A percentile compares a stretch with the other conserved stretches of the same genome.
Conservation (phyloP, 192 early-diverging fungal genomes). For the Rhizoclosmatium globosum region DNA sequence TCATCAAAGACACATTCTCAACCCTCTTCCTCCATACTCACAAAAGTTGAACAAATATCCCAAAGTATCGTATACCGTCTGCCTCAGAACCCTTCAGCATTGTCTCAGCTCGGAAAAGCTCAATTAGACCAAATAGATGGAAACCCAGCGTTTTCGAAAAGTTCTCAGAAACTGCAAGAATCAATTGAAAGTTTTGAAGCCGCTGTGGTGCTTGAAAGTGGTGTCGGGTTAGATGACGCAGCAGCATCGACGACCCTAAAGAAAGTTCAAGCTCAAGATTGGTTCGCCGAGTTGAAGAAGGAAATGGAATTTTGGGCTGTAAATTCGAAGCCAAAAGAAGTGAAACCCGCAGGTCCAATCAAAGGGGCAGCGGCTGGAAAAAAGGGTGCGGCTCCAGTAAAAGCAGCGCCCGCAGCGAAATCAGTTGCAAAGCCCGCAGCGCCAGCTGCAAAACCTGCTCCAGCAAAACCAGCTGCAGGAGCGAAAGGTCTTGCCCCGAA, state of each 20-base stretch:
- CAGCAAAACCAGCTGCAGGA: conserved; percentile 28
- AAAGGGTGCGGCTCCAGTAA: conserved; percentile 6
- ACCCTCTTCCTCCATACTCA: neutral
- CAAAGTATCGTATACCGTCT: neutral
- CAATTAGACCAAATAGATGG: conserved; percentile 42
- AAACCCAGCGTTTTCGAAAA: conserved; percentile 2
- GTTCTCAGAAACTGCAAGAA: conserved; percentile 15
- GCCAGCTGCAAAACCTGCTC: conserved; percentile 11
- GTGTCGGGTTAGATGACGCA: conserved; percentile 2
- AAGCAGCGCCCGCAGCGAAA: conserved; percentile 20
- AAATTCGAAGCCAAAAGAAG: conserved; percentile 12
- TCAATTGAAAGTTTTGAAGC: conserved; percentile 47
- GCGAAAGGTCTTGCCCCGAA: neutral
- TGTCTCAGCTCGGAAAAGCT: conserved; percentile 30
- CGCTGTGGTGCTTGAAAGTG: conserved; percentile 35
- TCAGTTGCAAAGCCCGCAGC: conserved; percentile 1
- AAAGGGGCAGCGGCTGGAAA: neutral
- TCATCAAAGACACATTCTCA: neutral
- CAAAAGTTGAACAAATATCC: neutral
- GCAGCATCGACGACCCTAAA: neutral
- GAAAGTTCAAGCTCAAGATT: conserved; percentile 13
- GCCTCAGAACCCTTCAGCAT: neutral
- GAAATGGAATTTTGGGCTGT: conserved; percentile 3
- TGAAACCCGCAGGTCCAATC: neutral
- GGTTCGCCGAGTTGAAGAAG: conserved; percentile 12